phyloP scores from a whole-genome alignment of 2,329 filamentous ascomycete genomes.

The Penicillium sp. region DNA sequence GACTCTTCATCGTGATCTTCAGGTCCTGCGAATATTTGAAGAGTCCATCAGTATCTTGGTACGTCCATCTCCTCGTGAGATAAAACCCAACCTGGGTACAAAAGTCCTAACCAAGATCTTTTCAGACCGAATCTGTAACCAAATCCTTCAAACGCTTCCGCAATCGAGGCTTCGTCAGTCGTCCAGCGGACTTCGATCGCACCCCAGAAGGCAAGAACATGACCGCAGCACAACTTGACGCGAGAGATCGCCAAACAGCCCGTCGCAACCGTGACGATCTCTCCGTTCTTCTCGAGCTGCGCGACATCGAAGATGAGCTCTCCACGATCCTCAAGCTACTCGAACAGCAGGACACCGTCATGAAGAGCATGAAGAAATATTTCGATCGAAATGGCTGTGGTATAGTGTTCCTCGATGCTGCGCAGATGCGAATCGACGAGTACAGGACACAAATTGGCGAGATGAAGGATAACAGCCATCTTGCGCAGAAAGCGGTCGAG shows the following conservation, averaged over 20 bases:
- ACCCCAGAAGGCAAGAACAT: constrained; percentile 38
- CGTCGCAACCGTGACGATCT: constrained; percentile 67
- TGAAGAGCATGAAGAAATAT: constrained; percentile 49
- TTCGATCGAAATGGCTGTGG: constrained; percentile 50
- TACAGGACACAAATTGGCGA: constrained; percentile 62
- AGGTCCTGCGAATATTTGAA: constrained; percentile 70
- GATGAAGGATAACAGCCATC: constrained; percentile 64
- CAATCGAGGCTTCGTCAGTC: constrained; percentile 61
- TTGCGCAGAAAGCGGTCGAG: constrained; percentile 67
- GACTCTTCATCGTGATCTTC: constrained; percentile 65
- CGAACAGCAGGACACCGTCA: constrained; percentile 60
- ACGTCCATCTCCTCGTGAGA: constrained; percentile 19
- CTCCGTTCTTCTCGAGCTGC: constrained; percentile 66
- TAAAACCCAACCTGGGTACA: background rate
- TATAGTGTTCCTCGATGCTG: constrained; percentile 59
- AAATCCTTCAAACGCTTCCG: constrained; percentile 67
- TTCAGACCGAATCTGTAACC: constrained; percentile 67
- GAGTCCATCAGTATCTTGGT: constrained; percentile 70
- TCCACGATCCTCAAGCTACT: constrained; percentile 63
- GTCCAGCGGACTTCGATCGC: constrained; percentile 39
- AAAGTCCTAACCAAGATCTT: background rate
- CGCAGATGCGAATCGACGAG: constrained; percentile 60
- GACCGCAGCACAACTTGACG: constrained; percentile 43
- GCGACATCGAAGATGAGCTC: constrained; percentile 70
- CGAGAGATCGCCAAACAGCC: constrained; percentile 58